Base-by-base conservation (phyloP, 1,139 yeast genomes). In the Suhomyces anneliseae region DNA sequence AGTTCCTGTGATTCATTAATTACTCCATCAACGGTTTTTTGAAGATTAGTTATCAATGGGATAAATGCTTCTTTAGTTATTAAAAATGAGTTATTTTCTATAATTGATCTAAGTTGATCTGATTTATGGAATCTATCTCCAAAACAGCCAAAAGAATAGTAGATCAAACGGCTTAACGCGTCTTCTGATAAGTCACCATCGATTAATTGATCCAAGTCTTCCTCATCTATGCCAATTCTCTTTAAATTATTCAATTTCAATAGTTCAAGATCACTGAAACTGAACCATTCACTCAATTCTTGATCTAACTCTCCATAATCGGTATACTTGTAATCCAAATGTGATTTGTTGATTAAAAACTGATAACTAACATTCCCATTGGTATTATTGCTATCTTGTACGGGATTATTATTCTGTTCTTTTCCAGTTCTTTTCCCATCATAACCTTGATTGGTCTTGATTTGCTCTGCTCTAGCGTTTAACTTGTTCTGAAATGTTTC, bases 231-330 rank as follows among this genome's bases (percentile, higher is more conserved):
- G 8, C 10, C 36, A 11, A 27, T 4, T 8, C n/a, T 7, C 15
- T 15, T 38, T 19, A 45, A 31, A 6, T 38, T 39, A 7, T 31
- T 43, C 12, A 44, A 43, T 6, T 45, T 46, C 26, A 52, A 51
- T 14, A 65, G 46, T 74, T 49, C 27, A 29, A 46, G 70, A 59
- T 86, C 93, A 40, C 71, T 64, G 38, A 60, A 59, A 6, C 79
- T 70, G 56, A 86, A 86, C 95, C 95, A 86, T 43, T 83, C 85
- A 37, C 74, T 70, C 19, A 85, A 52, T 53, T 85, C 90, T 6
- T 66, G 63, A 10, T 61, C 61, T 27, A 84, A 64, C 0, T 61
- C 56, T 6, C 69, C 70, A 27, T 60, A 57, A 48, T 82, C 86
- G 10, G 59, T 46, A 49, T 76, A 69, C 2, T 69, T 62, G 65